Conservation (phyloP, 2,329 filamentous ascomycete genomes). For the Cyphellophora europaea region DNA sequence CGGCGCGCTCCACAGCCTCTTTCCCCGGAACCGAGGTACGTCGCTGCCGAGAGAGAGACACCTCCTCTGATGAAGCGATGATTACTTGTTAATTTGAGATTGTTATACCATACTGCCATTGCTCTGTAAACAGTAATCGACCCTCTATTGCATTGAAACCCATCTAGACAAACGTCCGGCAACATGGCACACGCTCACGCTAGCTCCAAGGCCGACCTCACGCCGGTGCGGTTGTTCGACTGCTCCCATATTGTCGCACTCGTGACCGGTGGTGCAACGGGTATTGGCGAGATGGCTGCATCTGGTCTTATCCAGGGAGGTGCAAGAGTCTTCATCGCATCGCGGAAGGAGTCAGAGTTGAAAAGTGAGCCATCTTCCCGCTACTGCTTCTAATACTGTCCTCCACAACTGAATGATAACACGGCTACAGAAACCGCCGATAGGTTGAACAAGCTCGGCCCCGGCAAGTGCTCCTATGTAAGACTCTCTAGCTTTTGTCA, state of each 20-base stretch:
- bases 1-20: too few relatives aligned
- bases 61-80: too few relatives aligned
- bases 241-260: constrained; percentile 22
- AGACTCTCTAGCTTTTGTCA: too few relatives aligned
- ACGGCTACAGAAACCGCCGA: constrained; percentile 24
- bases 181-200: constrained; percentile 1
- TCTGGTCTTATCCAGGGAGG: constrained; percentile 45
- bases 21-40: too few relatives aligned
- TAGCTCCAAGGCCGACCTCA: constrained; percentile 16
- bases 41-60: too few relatives aligned
- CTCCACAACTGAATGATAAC: not conserved
- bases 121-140: too few relatives aligned
- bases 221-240: constrained; percentile 20
- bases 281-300: constrained; percentile 41
- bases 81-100: too few relatives aligned
- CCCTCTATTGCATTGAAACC: too few relatives aligned
- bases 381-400: not conserved
- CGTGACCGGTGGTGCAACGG: constrained; percentile 22
- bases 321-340: constrained; percentile 45
- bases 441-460: constrained; percentile 42
- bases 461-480: constrained; percentile 41
- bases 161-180: too few relatives aligned
- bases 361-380: constrained; percentile 19
- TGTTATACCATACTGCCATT: too few relatives aligned
- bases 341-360: constrained; percentile 41